A percentile compares a stretch with the other conserved stretches of the same genome.
These are phyloP conservation scores for Glaciozyma antarctica DNA, from an alignment of 768 basidiomycete genomes.

Conservation along the genomic window DNA sequence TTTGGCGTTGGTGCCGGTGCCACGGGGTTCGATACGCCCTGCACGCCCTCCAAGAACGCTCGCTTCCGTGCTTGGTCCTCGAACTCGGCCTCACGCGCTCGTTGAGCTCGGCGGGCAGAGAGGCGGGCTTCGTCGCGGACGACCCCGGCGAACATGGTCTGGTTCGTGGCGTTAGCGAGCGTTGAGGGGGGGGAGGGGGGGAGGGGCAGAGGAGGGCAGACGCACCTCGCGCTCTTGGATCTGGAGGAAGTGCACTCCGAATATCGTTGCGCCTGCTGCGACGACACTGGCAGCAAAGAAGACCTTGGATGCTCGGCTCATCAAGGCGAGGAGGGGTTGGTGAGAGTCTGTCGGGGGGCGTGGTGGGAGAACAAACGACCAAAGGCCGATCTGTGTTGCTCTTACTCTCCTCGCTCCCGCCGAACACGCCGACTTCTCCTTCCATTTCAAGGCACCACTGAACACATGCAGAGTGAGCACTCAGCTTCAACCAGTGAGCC, in stretches of 20 bases:
- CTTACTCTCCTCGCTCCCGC: too few species aligned
- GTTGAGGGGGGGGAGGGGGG: not conserved
- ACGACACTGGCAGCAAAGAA: slow-evolving; percentile 15
- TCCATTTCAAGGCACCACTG: not conserved
- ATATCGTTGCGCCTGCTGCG: slow-evolving; percentile 17
- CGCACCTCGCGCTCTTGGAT: slow-evolving; percentile 25
- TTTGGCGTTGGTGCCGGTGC: not conserved
- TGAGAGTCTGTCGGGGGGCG: not conserved
- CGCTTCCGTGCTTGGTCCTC: slow-evolving; percentile 27
- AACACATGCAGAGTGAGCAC: not conserved
- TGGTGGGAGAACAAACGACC: not conserved
- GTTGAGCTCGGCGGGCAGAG: slow-evolving; percentile 14
- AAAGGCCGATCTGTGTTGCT: too few species aligned
- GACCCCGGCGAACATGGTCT: slow-evolving; percentile 32
- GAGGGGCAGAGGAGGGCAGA: not conserved
- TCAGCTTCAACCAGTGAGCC: too few species aligned
- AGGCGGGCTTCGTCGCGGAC: slow-evolving; percentile 23
- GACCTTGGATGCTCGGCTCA: slow-evolving; percentile 14
- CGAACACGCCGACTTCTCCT: too few species aligned
- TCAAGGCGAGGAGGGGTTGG: not conserved
- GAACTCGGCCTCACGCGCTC: slow-evolving; percentile 26
- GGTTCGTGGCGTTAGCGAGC: not conserved
- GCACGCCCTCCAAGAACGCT: slow-evolving; percentile 25
- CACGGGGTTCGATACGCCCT: slow-evolving; percentile 17
- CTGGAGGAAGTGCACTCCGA: slow-evolving; percentile 30